A percentile compares a stretch with the other conserved stretches of the same genome.
These are phyloP conservation scores for Fusarium penzigii DNA, from an alignment of 2,329 filamentous ascomycete genomes.

Conservation along the genomic window DNA sequence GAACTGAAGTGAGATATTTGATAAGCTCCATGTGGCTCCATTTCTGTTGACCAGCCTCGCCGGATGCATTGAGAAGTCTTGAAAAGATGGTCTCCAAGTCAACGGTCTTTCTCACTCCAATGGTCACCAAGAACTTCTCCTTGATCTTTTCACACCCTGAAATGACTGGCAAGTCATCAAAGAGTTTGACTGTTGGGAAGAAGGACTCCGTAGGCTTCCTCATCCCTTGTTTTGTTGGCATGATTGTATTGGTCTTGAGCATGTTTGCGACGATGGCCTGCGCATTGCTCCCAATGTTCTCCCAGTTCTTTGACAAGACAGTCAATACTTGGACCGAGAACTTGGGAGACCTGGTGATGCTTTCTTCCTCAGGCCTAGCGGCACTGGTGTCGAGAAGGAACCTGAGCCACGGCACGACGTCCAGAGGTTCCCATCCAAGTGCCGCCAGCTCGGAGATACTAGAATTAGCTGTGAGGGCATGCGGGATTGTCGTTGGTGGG, in stretches of 20 bases:
- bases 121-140: slow-evolving; percentile 79
- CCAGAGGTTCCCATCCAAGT: slow-evolving; percentile 83
- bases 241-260: slow-evolving; percentile 69
- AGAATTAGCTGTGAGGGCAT: slow-evolving; percentile 76
- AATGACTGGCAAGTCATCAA: slow-evolving; percentile 87
- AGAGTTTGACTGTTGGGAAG: slow-evolving; percentile 90
- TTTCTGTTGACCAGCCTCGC: slow-evolving; percentile 56
- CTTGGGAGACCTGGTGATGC: slow-evolving; percentile 68
- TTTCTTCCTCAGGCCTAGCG: slow-evolving; percentile 61
- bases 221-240: slow-evolving; percentile 93
- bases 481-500: slow-evolving; percentile 80
- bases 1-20: slow-evolving; percentile 89
- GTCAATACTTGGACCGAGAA: slow-evolving; percentile 78
- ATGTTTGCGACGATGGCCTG: slow-evolving; percentile 66
- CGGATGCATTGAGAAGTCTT: slow-evolving; percentile 68
- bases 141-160: slow-evolving; percentile 77
- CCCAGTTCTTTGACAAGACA: slow-evolving; percentile 88
- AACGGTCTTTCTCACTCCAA: slow-evolving; percentile 93
- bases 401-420: slow-evolving; percentile 81
- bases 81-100: slow-evolving; percentile 94
- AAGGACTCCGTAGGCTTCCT: slow-evolving; percentile 82
- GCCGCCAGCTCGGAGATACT: slow-evolving; percentile 69
- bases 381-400: slow-evolving; percentile 73
- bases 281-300: slow-evolving; percentile 66
- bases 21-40: slow-evolving; percentile 96